phyloP scores from a whole-genome alignment of 2,329 filamentous ascomycete species.

The Beauveria sp. region DNA sequence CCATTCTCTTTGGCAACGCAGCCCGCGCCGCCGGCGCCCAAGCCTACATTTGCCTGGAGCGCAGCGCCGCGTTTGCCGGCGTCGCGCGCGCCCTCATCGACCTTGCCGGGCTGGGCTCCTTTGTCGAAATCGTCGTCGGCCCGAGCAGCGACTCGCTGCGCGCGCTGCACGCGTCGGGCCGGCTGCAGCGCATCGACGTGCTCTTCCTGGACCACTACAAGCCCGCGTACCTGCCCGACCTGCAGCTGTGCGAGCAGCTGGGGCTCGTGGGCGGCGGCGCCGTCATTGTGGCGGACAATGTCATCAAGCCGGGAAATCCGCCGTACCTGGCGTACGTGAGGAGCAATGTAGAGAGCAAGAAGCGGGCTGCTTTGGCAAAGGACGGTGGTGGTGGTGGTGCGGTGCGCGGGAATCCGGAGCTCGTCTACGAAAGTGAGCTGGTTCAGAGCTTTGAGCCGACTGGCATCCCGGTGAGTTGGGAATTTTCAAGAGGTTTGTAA shows the following conservation, averaged over 20 bases:
- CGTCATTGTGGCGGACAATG: conserved; percentile 61
- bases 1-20: conserved; percentile 64
- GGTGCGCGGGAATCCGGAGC: conserved; percentile 49
- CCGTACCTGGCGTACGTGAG: conserved; percentile 64
- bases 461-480: conserved; percentile 50
- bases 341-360: conserved; percentile 55
- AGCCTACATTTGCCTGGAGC: conserved; percentile 64
- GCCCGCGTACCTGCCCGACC: conserved; percentile 63
- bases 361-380: conserved; percentile 24
- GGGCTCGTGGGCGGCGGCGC: conserved; percentile 55
- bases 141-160: conserved; percentile 58
- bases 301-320: conserved; percentile 64
- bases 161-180: conserved; percentile 46
- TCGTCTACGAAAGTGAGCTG: conserved; percentile 59
- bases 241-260: conserved; percentile 70
- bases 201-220: conserved; percentile 80
- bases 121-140: conserved; percentile 65
- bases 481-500: no score
- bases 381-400: conserved; percentile 16
- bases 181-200: conserved; percentile 55
- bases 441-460: conserved; percentile 61
- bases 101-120: conserved; percentile 62
- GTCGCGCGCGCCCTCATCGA: conserved; percentile 63
- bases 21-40: conserved; percentile 55
- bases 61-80: conserved; percentile 65